These are phyloP conservation scores for Aspergillus sclerotioniger DNA, from an alignment of 495 filamentous ascomycete species.

Conservation along the genomic window DNA sequence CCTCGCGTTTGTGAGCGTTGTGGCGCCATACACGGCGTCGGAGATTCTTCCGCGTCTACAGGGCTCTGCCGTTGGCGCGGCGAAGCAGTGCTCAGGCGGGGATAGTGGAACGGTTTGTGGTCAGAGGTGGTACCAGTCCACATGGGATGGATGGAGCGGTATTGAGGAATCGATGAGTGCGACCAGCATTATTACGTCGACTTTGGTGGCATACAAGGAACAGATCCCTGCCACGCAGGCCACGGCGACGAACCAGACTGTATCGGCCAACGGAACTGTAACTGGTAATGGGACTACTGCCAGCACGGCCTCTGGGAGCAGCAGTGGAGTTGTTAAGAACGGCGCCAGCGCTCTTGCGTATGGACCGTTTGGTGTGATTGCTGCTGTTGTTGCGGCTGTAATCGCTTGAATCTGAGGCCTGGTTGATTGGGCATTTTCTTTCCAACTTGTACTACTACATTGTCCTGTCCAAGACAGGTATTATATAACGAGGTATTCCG, in stretches of 20 bases:
- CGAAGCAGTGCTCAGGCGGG: slow-evolving; percentile 55
- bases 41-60: slow-evolving; percentile 55
- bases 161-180: slow-evolving; percentile 60
- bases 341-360: neutral
- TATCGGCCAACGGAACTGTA: neutral
- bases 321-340: neutral
- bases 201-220: slow-evolving; percentile 45
- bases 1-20: slow-evolving; percentile 61
- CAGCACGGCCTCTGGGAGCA: neutral
- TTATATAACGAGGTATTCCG: too few relatives aligned
- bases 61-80: slow-evolving; percentile 58
- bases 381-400: neutral
- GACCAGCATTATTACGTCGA: slow-evolving; percentile 54
- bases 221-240: slow-evolving; percentile 11
- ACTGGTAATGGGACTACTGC: neutral
- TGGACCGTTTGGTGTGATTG: neutral
- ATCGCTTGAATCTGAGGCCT: neutral
- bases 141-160: slow-evolving; percentile 45
- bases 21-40: slow-evolving; percentile 61
- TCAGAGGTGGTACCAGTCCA: slow-evolving; percentile 46
- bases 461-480: too few relatives aligned
- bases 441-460: too few relatives aligned
- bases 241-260: neutral
- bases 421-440: too few relatives aligned
- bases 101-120: slow-evolving; percentile 50